Conservation (phyloP, 176 grass and related monocot species). For the Musa schizocarpa region DNA sequence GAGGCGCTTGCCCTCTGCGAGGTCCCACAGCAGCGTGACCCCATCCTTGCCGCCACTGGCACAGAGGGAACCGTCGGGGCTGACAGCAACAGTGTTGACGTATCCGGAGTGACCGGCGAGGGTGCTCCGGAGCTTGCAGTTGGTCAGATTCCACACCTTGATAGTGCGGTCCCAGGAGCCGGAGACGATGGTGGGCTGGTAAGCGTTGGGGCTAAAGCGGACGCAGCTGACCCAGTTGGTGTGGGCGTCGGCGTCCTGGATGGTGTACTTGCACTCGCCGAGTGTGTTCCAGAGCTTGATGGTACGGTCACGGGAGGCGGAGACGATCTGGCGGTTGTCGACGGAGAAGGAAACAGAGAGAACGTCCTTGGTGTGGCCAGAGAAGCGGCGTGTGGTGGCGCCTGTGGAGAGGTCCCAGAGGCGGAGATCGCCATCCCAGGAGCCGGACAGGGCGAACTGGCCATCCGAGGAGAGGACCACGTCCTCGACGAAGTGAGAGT, state of each 20-base stretch:
- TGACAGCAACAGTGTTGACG: not conserved
- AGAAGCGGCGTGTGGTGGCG: not conserved
- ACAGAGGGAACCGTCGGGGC: not conserved
- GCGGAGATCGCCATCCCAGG: not conserved
- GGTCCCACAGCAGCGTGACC: not conserved
- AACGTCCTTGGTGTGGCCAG: not conserved
- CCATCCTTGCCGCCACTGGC: not conserved
- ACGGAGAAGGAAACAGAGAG: not conserved
- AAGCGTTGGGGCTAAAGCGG: not conserved
- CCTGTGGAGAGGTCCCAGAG: not conserved
- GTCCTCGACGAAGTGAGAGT: not conserved
- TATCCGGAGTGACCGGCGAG: not conserved
- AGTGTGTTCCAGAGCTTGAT: not conserved
- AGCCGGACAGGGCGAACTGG: not conserved
- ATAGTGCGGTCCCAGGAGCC: not conserved
- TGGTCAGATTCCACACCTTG: slow-evolving; percentile 1
- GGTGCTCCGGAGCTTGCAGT: not conserved
- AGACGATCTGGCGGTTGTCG: not conserved
- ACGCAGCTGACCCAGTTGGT: not conserved
- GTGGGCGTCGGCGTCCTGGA: not conserved
- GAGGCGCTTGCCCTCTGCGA: not conserved
- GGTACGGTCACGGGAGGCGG: not conserved
- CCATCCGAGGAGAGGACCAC: not conserved
- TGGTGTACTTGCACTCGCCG: not conserved
- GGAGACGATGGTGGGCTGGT: not conserved